phyloP scores from a whole-genome alignment of 78 protist species.

The Tieghemostelium lacteum region DNA sequence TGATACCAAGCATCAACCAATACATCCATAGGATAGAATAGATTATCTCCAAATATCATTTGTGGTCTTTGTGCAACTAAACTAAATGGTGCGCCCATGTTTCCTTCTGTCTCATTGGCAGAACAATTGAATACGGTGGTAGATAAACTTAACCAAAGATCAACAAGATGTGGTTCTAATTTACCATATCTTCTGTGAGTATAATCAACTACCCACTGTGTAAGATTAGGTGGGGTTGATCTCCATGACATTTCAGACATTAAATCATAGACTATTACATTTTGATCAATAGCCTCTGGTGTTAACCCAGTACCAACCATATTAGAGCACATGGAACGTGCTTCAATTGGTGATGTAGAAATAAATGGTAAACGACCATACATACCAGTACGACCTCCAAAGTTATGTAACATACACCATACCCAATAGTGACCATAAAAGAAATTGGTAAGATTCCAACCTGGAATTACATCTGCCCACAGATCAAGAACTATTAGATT shows the following conservation, averaged over 20 bases:
- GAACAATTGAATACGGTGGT: constrained; percentile 38
- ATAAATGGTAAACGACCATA: constrained; percentile 81
- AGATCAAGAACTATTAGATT: constrained; percentile 81
- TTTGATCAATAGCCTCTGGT: constrained; percentile 90
- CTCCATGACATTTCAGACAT: constrained; percentile 88
- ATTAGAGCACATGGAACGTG: neutral
- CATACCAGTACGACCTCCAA: constrained; percentile 88
- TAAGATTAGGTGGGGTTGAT: constrained; percentile 30
- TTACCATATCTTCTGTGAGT: constrained; percentile 79
- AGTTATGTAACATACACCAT: constrained; percentile 88
- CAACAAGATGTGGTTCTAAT: neutral
- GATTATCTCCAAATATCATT: neutral
- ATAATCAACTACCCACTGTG: constrained; percentile 69
- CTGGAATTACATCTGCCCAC: constrained; percentile 84
- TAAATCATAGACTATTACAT: constrained; percentile 77
- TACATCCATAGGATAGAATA: neutral
- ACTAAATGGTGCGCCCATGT: neutral
- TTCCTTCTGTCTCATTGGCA: neutral
- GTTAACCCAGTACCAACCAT: constrained; percentile 89
- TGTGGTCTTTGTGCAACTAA: constrained; percentile 21
- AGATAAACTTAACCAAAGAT: constrained; percentile 8
- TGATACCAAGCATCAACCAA: neutral
- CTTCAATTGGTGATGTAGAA: constrained; percentile 52
- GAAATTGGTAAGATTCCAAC: constrained; percentile 70
- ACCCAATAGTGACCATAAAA: constrained; percentile 88